Percentiles rank a stretch among this genome's conserved stretches.
Conservation (phyloP, 768 basidiomycete genomes). For the Trametes coccinea region DNA sequence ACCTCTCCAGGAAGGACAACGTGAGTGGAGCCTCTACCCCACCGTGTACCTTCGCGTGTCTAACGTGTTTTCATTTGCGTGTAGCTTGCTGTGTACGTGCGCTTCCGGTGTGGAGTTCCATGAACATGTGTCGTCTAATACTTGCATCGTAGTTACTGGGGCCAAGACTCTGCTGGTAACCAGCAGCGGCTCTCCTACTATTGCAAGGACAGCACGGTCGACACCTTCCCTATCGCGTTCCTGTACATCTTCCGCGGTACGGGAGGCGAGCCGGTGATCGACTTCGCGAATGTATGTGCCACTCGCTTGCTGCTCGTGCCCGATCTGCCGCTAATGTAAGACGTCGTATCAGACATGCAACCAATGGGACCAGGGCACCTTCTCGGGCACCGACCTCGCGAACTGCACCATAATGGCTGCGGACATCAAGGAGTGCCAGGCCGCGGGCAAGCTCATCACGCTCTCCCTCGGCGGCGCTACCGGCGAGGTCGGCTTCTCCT, state of each 20-base stretch:
- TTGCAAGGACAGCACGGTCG: slow-evolving; percentile 51
- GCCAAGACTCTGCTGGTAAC: slow-evolving; percentile 55
- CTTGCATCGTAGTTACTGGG: slow-evolving; percentile 42
- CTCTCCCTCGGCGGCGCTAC: slow-evolving; percentile 46
- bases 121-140: not conserved
- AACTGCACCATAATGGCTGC: slow-evolving; percentile 59
- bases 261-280: slow-evolving; percentile 56
- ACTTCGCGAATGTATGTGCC: slow-evolving; percentile 55
- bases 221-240: slow-evolving; percentile 63
- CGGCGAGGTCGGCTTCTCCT: slow-evolving; percentile 61
- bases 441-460: slow-evolving; percentile 39
- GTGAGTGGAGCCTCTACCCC: not conserved
- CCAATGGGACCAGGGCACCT: slow-evolving; percentile 50
- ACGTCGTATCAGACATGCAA: slow-evolving; percentile 53
- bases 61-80: not conserved
- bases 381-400: slow-evolving; percentile 60
- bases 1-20: slow-evolving; percentile 18
- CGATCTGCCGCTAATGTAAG: not conserved
- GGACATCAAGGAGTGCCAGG: slow-evolving; percentile 65
- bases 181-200: slow-evolving; percentile 14
- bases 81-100: slow-evolving; percentile 30
- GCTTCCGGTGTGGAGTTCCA: slow-evolving; percentile 3
- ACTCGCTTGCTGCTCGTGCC: not conserved
- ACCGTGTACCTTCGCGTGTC: not conserved
- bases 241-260: slow-evolving; percentile 56